Conservation (phyloP, 495 filamentous ascomycete species). For the Staphylotrichum longicolle region DNA sequence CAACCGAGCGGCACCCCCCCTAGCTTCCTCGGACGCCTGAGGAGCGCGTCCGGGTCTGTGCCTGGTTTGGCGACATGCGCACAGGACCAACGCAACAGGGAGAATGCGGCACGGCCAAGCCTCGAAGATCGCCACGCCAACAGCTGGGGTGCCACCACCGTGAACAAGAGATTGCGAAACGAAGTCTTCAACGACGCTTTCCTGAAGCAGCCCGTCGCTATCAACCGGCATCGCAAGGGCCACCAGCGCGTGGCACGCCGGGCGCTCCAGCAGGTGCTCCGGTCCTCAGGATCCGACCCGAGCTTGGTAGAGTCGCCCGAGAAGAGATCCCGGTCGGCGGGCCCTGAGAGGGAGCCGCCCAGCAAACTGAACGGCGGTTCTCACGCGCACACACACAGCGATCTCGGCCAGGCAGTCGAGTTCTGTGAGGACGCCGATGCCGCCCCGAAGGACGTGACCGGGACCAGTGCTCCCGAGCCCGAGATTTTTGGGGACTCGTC, state of each 20-base stretch:
- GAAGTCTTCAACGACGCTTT: conserved; percentile 96
- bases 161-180: conserved; percentile 83
- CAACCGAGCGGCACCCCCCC: conserved; percentile 36
- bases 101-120: conserved; percentile 34
- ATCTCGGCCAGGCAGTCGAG: conserved; percentile 24
- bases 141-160: conserved; percentile 94
- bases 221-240: conserved; percentile 57
- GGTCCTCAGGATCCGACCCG: conserved; percentile 36
- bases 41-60: conserved; percentile 40
- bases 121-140: conserved; percentile 54
- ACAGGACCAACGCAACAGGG: conserved; percentile 9
- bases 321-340: conserved; percentile 10
- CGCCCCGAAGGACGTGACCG: conserved; percentile 46
- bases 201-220: conserved; percentile 69
- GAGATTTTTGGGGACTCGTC: conserved; percentile 45
- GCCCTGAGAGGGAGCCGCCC: conserved; percentile 12
- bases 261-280: conserved; percentile 39
- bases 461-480: conserved; percentile 56
- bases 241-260: conserved; percentile 58
- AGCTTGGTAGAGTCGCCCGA: conserved; percentile 24
- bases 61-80: conserved; percentile 5
- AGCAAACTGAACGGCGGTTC: conserved; percentile 11
- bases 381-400: conserved; percentile 36
- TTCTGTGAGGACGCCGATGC: conserved; percentile 28
- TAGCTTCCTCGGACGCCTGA: conserved; percentile 27